phyloP scores from a whole-genome alignment of 2,329 filamentous ascomycete genomes.

The Chrysoporthe deuterocubensis region DNA sequence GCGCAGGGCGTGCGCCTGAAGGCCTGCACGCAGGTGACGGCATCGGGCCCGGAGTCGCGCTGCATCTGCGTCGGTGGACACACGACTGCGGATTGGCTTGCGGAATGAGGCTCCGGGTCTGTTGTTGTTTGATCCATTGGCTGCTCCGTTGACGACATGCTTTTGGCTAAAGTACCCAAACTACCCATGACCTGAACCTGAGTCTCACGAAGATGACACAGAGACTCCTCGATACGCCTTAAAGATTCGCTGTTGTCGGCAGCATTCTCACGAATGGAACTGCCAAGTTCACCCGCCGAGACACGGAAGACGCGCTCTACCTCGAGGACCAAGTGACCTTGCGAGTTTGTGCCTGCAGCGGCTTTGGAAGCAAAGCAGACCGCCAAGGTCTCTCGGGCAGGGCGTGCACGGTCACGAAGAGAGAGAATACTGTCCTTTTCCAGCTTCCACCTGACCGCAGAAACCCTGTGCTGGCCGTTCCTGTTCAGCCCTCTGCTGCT shows the following conservation, averaged over 20 bases:
- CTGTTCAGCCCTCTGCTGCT: background rate
- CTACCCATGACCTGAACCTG: background rate
- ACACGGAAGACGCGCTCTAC: background rate
- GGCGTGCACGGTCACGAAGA: background rate
- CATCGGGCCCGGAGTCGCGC: background rate
- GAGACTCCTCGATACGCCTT: background rate
- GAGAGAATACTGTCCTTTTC: background rate
- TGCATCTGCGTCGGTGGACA: background rate
- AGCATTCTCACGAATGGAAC: background rate
- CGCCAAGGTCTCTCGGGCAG: background rate
- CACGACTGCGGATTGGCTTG: background rate
- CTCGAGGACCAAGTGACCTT: background rate
- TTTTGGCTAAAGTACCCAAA: background rate
- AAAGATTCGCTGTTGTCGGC: background rate
- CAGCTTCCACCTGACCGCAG: background rate
- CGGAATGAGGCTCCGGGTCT: background rate
- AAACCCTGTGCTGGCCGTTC: background rate
- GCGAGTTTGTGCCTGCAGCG: background rate
- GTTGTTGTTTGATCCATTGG: background rate
- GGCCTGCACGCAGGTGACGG: background rate
- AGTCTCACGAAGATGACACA: background rate
- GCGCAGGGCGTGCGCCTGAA: background rate
- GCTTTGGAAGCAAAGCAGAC: background rate
- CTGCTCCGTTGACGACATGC: background rate
- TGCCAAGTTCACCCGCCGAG: constrained; percentile 2